phyloP scores from a whole-genome alignment of 2,329 filamentous ascomycete species.

The Fusarium fracticaudum region DNA sequence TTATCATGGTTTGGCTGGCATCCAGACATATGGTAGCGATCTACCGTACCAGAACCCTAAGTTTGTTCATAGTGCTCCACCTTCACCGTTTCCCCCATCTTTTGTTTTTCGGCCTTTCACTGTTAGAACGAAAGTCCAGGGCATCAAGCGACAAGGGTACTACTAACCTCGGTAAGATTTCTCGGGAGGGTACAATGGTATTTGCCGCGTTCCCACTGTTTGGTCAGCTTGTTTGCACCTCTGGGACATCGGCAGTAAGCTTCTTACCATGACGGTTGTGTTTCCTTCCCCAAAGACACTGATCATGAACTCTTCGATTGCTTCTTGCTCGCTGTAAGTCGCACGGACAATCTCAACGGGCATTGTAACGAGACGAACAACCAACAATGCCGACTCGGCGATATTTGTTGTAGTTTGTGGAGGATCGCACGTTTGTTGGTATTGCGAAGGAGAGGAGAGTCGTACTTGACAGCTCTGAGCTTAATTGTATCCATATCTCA shows the following conservation, averaged over 20 bases:
- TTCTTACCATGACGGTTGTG: not conserved
- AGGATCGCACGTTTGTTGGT: not conserved
- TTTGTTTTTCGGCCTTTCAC: not conserved
- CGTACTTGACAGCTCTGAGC: not conserved
- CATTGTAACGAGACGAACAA: not conserved
- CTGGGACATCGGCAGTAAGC: fast-evolving
- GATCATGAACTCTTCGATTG: not conserved
- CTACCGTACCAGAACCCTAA: no score
- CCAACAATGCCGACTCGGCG: not conserved
- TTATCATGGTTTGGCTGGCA: no score
- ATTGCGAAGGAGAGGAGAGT: not conserved
- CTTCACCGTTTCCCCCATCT: not conserved
- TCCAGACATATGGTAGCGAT: no score
- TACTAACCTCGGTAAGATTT: not conserved
- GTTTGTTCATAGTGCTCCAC: no score
- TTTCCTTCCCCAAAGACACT: not conserved
- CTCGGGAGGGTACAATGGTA: not conserved
- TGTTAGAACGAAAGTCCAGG: fast-evolving
- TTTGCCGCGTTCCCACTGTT: not conserved
- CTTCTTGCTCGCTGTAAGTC: not conserved
- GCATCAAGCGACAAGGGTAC: fast-evolving
- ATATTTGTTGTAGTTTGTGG: not conserved
- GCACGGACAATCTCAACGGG: not conserved
- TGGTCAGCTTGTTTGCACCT: fast-evolving
- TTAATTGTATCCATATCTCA: not conserved